Percentiles rank a stretch among this genome's conserved stretches.
These are phyloP conservation scores for Podospora tetraspora DNA, from an alignment of 495 filamentous ascomycete genomes.

Conservation along the genomic window DNA sequence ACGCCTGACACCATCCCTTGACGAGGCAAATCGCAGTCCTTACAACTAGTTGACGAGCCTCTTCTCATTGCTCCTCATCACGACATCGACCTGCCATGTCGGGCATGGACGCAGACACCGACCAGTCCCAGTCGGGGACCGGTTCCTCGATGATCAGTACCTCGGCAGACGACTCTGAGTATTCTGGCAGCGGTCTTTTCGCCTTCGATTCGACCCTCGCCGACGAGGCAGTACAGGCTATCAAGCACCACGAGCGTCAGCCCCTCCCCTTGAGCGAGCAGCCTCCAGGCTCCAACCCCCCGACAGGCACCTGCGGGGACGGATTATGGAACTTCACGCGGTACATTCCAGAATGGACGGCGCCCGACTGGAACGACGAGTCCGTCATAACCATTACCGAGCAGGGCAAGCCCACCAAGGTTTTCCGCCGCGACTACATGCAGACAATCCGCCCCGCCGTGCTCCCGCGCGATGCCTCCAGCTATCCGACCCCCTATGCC, in stretches of 20 bases:
- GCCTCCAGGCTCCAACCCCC: neutral
- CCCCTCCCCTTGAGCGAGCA: neutral
- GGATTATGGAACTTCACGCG: neutral
- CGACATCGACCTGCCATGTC: neutral
- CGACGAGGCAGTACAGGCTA: too few species aligned
- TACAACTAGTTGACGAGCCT: neutral
- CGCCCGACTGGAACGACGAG: neutral
- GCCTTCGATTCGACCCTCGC: too few species aligned
- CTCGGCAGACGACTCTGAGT: neutral
- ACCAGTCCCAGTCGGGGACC: neutral
- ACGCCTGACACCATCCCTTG: too few species aligned
- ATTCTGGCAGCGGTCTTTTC: too few species aligned
- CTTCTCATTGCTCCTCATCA: neutral
- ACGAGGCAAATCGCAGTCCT: neutral
- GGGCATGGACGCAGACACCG: neutral
- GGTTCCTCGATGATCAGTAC: neutral
- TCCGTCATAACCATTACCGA: neutral
- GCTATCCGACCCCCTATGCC: conserved; percentile 31
- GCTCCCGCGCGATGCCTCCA: conserved; percentile 15
- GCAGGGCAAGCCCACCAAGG: neutral
- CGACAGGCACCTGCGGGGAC: neutral
- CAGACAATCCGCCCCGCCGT: conserved; percentile 28
- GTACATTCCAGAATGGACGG: neutral
- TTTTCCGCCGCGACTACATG: conserved; percentile 16
- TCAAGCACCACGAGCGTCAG: neutral